Evolutionary conservation across 495 filamentous ascomycete species (phyloP).

Genomic region (Daldinia concentrica): DNA sequence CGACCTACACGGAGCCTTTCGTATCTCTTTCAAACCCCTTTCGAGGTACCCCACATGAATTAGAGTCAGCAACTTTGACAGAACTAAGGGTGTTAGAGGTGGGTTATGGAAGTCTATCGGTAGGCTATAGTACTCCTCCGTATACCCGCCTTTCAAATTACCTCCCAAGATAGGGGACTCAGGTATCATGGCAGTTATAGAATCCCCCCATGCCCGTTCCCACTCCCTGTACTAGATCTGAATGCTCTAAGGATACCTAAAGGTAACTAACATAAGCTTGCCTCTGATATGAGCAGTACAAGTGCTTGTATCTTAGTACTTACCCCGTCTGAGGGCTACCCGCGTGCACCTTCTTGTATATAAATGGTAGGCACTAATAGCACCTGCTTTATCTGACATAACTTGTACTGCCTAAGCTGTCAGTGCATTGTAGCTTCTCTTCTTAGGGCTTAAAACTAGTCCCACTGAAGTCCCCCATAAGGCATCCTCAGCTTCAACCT

Average conservation of each 20-base stretch:
- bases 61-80: neutral
- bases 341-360: neutral
- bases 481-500: neutral
- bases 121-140: neutral
- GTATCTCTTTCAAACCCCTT: neutral
- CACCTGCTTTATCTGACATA: neutral
- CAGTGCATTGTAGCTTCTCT: neutral
- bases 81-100: neutral
- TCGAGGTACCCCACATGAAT: neutral
- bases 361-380: neutral
- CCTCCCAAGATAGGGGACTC: no score
- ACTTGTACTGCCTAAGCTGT: neutral
- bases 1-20: neutral
- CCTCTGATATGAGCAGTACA: no score
- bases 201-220: no score
- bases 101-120: neutral
- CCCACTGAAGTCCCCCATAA: neutral
- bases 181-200: no score
- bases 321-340: no score
- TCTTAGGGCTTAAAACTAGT: neutral
- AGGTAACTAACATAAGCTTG: no score
- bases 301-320: no score
- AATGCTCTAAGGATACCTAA: no score
- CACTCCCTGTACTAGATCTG: no score
- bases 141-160: no score